These are phyloP conservation scores for Metarhizium brunneum DNA, from an alignment of 2,329 filamentous ascomycete genomes.

Conservation along the genomic window DNA sequence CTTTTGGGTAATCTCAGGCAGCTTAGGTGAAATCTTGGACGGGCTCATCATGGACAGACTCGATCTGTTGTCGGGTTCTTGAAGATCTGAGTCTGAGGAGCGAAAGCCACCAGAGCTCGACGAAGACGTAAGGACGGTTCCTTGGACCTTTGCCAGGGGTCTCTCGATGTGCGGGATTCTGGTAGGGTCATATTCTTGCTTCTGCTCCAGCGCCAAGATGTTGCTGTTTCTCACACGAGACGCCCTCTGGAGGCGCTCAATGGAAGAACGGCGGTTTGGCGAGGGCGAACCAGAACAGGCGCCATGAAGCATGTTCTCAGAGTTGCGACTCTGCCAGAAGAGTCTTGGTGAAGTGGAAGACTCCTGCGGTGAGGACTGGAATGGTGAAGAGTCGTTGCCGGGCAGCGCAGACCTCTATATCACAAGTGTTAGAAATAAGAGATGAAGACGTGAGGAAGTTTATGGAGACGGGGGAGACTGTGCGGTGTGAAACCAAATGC, in stretches of 20 bases:
- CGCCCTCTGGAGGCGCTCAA: conserved; percentile 89
- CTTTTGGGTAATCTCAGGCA: conserved; percentile 10
- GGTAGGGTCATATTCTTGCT: conserved; percentile 84
- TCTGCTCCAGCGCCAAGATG: conserved; percentile 88
- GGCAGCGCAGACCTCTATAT: conserved; percentile 53
- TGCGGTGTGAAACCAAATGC: conserved; percentile 7
- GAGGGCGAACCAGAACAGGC: conserved; percentile 54
- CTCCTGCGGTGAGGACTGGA: conserved; percentile 73
- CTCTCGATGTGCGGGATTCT: conserved; percentile 71
- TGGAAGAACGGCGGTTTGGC: conserved; percentile 74
- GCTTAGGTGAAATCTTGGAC: conserved; percentile 11
- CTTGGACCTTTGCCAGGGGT: conserved; percentile 68
- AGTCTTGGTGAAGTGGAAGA: conserved; percentile 64
- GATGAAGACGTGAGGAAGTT: neutral
- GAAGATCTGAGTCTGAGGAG: conserved; percentile 35
- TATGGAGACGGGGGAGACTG: neutral
- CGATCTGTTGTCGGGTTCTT: conserved; percentile 37
- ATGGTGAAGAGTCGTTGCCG: conserved; percentile 69
- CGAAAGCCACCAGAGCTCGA: conserved; percentile 44
- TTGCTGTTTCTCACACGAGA: conserved; percentile 97
- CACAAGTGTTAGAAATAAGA: conserved; percentile 16
- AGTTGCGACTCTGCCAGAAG: conserved; percentile 81
- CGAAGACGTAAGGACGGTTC: conserved; percentile 58
- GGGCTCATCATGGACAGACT: conserved; percentile 24
- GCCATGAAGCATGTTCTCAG: conserved; percentile 66